A percentile compares a stretch with the other conserved stretches of the same genome.
These are phyloP conservation scores for Stenogyne calaminthoides DNA, from an alignment of 305 asterid genomes.

Conservation along the genomic window DNA sequence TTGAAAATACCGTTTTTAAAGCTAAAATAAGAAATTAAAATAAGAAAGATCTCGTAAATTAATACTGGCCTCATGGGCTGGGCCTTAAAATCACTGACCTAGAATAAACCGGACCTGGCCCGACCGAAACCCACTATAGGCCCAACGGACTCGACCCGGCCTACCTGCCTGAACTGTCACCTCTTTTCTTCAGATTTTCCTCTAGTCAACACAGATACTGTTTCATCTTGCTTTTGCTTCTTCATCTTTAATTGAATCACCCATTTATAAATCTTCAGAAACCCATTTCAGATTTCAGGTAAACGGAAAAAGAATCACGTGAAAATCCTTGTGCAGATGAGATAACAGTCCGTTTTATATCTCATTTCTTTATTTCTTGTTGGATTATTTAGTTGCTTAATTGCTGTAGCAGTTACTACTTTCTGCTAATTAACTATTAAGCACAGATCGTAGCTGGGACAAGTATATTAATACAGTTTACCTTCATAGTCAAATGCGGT, in stretches of 20 bases:
- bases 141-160: too few species aligned
- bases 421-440: background rate
- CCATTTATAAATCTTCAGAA: background rate
- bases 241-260: background rate
- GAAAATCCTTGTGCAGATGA: background rate
- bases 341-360: constrained; percentile 9
- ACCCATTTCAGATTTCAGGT: background rate
- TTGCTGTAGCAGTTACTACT: constrained; percentile 17
- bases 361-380: background rate
- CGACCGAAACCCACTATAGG: too few species aligned
- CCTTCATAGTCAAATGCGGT: background rate
- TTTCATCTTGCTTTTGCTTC: too few species aligned
- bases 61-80: background rate
- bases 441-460: background rate
- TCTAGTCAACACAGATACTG: background rate
- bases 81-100: background rate
- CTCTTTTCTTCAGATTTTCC: background rate
- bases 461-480: background rate
- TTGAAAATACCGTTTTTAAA: too few species aligned
- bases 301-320: background rate
- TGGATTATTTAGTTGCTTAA: constrained; percentile 4
- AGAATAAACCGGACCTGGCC: background rate
- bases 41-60: too few species aligned
- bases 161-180: too few species aligned
- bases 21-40: too few species aligned